Base-by-base conservation (phyloP, 768 basidiomycete species). In the Tulasnella sp. region DNA sequence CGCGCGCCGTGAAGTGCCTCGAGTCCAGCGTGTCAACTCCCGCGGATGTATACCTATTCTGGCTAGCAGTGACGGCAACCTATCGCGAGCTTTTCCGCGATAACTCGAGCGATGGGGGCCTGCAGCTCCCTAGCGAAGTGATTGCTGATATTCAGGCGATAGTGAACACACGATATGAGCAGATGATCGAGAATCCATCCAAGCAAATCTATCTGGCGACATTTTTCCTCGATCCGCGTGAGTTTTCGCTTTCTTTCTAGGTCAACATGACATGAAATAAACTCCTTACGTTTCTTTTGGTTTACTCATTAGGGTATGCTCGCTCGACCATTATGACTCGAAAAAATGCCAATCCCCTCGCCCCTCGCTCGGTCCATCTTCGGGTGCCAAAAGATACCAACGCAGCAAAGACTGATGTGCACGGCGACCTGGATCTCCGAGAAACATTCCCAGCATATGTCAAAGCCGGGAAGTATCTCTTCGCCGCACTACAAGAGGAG, bases 21-120 rank as follows among this genome's bases (percentile, higher is more conserved):
- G 86, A 87, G 79, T 84, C 85, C 0, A 79, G 81, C 10, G 48
- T 81, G 7, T 71, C 84, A 0, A 85, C 80, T 2, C 81, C 83
- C 0, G 86, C 83, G 16, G 84, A 86, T 80, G 84, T 86, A 16
- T 86, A 85, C 78, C 80, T 85, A 2, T 86, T 86, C 75, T 86
- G 85, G 85, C 83, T 87, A 7, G 86, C 85, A 2, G 77, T 85
- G 18, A 48, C 85, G 10, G 83, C 83, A 5, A 40, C 80, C 6
- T 74, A 85, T 31, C 81, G 82, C 39, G 71, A 83, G 6, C 77
- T 83, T 46, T n/a, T n/a, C 0, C 16, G 39, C 2, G 75, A 79
- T 31, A 77, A 77, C 31, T 34, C 31, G 4, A 38, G 75, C n/a
- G 72, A 76, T 21, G n/a, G 21, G 24, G 77, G 72, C 2, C 34